A percentile compares a stretch with the other conserved stretches of the same genome.
phyloP scores from a whole-genome alignment of 495 filamentous ascomycete species.

The Daldinia concentrica region DNA sequence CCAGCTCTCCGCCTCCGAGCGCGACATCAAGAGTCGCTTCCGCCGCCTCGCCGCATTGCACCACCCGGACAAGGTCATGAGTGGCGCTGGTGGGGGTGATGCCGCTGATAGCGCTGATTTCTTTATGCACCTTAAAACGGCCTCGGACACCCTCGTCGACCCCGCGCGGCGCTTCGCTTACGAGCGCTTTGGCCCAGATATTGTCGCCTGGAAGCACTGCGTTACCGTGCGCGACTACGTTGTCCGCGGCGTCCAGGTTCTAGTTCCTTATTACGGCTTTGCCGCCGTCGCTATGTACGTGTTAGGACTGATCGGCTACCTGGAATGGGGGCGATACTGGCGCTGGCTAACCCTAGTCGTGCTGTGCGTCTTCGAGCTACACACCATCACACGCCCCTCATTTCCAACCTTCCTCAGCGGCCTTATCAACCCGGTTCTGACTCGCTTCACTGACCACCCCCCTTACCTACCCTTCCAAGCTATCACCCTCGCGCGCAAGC shows the following conservation, averaged over 20 bases:
- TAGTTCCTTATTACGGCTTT: slow-evolving; percentile 71
- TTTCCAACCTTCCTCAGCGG: slow-evolving; percentile 63
- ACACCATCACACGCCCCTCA: slow-evolving; percentile 73
- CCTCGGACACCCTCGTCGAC: slow-evolving; percentile 83
- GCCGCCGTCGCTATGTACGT: slow-evolving; percentile 70
- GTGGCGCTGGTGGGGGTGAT: slow-evolving; percentile 28
- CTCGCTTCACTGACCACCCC: slow-evolving; percentile 58
- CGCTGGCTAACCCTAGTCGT: slow-evolving; percentile 79
- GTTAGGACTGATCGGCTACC: slow-evolving; percentile 78
- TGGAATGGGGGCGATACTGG: slow-evolving; percentile 89
- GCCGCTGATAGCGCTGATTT: slow-evolving; percentile 64
- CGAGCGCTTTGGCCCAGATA: slow-evolving; percentile 85
- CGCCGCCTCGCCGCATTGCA: slow-evolving; percentile 82
- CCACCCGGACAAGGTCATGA: slow-evolving; percentile 86
- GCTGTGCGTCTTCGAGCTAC: slow-evolving; percentile 77
- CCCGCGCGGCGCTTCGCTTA: slow-evolving; percentile 88
- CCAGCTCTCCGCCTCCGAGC: slow-evolving; percentile 72
- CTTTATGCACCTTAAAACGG: slow-evolving; percentile 83
- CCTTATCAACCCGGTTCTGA: slow-evolving; percentile 71
- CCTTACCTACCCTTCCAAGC: slow-evolving; percentile 90
- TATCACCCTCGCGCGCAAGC: slow-evolving; percentile 77
- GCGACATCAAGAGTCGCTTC: slow-evolving; percentile 83
- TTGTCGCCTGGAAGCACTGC: slow-evolving; percentile 73
- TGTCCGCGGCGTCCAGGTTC: slow-evolving; percentile 65
- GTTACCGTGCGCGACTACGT: slow-evolving; percentile 79